A percentile compares a stretch with the other conserved stretches of the same genome.
These are phyloP conservation scores for Fomitopsis schrenkii DNA, from an alignment of 1,284 basidiomycete species.

Conservation along the genomic window DNA sequence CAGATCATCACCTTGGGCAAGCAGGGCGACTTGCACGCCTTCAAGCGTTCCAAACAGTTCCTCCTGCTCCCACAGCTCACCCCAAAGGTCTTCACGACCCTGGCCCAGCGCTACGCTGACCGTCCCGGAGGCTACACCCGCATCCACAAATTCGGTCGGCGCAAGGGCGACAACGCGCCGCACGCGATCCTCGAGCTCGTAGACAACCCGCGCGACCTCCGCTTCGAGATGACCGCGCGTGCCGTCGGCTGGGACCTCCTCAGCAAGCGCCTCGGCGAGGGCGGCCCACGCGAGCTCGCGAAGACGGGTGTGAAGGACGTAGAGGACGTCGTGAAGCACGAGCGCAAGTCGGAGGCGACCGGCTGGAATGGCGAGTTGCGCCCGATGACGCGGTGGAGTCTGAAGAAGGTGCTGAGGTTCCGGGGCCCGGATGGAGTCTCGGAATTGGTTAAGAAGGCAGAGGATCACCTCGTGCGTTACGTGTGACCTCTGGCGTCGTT, in stretches of 20 bases:
- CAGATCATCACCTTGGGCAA: conserved; percentile 91
- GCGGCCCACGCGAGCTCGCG: conserved; percentile 42
- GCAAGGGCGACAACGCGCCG: conserved; percentile 91
- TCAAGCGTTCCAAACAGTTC: conserved; percentile 68
- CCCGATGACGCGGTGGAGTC: conserved; percentile 61
- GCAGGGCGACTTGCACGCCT: conserved; percentile 64
- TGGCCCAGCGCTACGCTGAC: conserved; percentile 78
- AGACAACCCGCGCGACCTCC: conserved; percentile 88
- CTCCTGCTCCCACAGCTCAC: conserved; percentile 69
- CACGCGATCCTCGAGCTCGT: conserved; percentile 92
- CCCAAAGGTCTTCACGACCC: conserved; percentile 78
- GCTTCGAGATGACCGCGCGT: conserved; percentile 81
- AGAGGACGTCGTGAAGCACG: conserved; percentile 42
- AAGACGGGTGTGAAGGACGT: conserved; percentile 46
- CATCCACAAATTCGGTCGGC: conserved; percentile 85
- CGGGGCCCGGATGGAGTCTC: conserved; percentile 38
- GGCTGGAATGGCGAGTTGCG: conserved; percentile 42
- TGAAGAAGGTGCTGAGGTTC: conserved; percentile 65
- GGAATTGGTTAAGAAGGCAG: conserved; percentile 25
- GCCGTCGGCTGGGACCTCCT: conserved; percentile 79
- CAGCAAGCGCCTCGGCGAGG: conserved; percentile 44
- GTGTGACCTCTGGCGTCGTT: background rate
- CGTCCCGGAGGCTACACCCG: conserved; percentile 96
- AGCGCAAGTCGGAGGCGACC: conserved; percentile 36
- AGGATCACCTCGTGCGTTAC: conserved; percentile 31